Evolutionary conservation across 768 basidiomycete genomes (phyloP), one percentile per base, ranked within the genome.

Genomic region (Mycena capillaripes): DNA sequence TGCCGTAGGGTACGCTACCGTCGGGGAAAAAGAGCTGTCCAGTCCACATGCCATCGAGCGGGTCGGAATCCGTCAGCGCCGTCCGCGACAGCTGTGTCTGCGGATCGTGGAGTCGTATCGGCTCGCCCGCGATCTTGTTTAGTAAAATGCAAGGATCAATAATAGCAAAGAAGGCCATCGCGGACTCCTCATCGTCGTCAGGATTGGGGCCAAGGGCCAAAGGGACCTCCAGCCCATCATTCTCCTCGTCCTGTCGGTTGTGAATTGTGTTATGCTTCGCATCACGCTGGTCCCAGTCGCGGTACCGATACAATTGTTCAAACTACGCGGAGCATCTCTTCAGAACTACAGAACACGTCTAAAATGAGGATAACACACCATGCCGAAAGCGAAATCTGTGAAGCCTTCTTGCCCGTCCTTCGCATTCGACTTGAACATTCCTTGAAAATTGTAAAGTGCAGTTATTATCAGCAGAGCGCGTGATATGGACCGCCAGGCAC

Each of bases 301-400:
- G 46, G 1, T 36, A 6, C 7, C 36, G 36, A 36, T 48, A 29
- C 8, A 65, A 38, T 30, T 69, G 61, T 16, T 27, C 25, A 52
- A 52, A 52, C 50, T 52, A 16, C 9, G 36, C 14, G 42, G 46
- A 48, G 46, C n/a, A 2, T n/a, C 23, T 9, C 7, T n/a, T 32
- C 27, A 55, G 30, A 66, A 55, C 53, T 64, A 66, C 2, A 27
- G 10, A 6, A 23, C 46, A 6, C n/a, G 63, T 11, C 16, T 12
- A n/a, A 21, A 23, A 23, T 17, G 6, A 36, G n/a, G n/a, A n/a
- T n/a, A 46, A 42, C 55, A 34, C 23, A 73, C 71, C 72, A 73
- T 73, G 14, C 72, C 72, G 30, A 73, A 73, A 10, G 67, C 72
- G 25, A 73, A 69, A 17, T 53, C 9, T 1, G 30, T 38, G 5